These are phyloP conservation scores for Rhododendron vialii DNA, from an alignment of 148 eudicot species.

Conservation along the genomic window DNA sequence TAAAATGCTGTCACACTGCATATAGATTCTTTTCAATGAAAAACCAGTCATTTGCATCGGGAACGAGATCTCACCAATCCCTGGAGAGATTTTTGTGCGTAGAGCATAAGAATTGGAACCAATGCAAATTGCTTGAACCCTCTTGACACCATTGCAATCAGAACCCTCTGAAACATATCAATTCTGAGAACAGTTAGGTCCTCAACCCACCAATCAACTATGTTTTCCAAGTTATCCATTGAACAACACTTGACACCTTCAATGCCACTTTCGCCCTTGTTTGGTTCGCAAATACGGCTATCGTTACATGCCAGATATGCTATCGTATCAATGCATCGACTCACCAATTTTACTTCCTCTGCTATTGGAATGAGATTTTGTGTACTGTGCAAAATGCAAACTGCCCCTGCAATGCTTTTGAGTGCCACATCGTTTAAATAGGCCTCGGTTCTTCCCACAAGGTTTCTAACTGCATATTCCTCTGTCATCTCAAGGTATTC, in stretches of 20 bases:
- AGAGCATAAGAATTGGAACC: slow-evolving; percentile 84
- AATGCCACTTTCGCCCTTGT: slow-evolving; percentile 23
- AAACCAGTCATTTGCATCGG: not conserved
- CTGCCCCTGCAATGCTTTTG: slow-evolving; percentile 52
- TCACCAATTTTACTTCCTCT: slow-evolving; percentile 72
- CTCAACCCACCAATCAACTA: slow-evolving; percentile 94
- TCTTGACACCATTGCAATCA: slow-evolving; percentile 75
- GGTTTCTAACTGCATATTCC: slow-evolving; percentile 64
- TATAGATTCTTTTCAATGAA: not conserved
- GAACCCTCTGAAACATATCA: slow-evolving; percentile 74
- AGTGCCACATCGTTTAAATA: slow-evolving; percentile 69
- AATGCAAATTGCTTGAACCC: slow-evolving; percentile 77
- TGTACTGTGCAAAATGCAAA: slow-evolving; percentile 53
- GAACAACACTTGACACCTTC: slow-evolving; percentile 33
- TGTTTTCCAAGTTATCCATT: slow-evolving; percentile 38
- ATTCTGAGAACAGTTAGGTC: slow-evolving; percentile 68
- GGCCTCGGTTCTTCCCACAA: slow-evolving; percentile 58
- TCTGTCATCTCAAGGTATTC: slow-evolving; percentile 94
- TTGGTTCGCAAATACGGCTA: slow-evolving; percentile 28
- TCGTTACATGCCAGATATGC: slow-evolving; percentile 72
- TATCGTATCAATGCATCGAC: slow-evolving; percentile 74
- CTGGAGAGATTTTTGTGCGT: slow-evolving; percentile 81
- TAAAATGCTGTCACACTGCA: not conserved
- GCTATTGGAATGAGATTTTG: slow-evolving; percentile 58
- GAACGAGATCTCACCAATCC: slow-evolving; percentile 75